These are phyloP conservation scores for Hypoxylon crocopeplum DNA, from an alignment of 495 filamentous ascomycete species.

Conservation along the genomic window DNA sequence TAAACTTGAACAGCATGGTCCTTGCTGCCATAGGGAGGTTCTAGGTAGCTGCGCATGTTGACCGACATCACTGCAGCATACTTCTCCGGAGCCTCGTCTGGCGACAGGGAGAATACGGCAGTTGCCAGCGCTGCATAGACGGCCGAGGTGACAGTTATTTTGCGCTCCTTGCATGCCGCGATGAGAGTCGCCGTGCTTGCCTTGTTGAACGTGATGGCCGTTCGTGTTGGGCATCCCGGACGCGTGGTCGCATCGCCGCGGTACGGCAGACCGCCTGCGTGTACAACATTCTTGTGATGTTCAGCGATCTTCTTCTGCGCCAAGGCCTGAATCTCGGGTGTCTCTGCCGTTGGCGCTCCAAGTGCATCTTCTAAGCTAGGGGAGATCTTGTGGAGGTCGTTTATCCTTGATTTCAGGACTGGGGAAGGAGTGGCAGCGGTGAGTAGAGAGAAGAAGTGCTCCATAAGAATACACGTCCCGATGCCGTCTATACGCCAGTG, in stretches of 20 bases:
- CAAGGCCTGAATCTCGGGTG: slow-evolving; percentile 11
- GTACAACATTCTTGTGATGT: slow-evolving; percentile 23
- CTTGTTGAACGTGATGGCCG: slow-evolving; percentile 8
- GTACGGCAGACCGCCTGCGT: slow-evolving; percentile 26
- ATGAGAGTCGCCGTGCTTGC: slow-evolving; percentile 17
- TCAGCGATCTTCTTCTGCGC: slow-evolving; percentile 15
- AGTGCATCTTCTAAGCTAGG: slow-evolving; percentile 31
- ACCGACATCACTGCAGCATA: slow-evolving; percentile 27
- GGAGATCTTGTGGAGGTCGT: slow-evolving; percentile 21
- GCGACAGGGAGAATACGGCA: slow-evolving; percentile 14
- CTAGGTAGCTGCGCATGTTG: slow-evolving; percentile 19
- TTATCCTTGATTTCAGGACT: neutral
- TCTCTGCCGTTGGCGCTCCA: neutral
- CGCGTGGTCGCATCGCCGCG: slow-evolving; percentile 22
- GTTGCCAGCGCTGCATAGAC: slow-evolving; percentile 28
- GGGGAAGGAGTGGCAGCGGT: neutral
- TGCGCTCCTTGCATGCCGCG: slow-evolving; percentile 20
- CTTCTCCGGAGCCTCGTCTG: slow-evolving; percentile 9
- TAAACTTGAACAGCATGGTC: slow-evolving; percentile 29
- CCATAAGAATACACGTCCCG: slow-evolving; percentile 30
- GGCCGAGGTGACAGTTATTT: slow-evolving; percentile 30
- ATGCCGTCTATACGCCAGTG: slow-evolving; percentile 40
- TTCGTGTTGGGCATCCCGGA: slow-evolving; percentile 7
- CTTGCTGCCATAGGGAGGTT: slow-evolving; percentile 17
- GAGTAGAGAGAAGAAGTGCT: slow-evolving; percentile 28